Base-by-base conservation (phyloP, 306 rosid species). In the Cucurbita maxima region DNA sequence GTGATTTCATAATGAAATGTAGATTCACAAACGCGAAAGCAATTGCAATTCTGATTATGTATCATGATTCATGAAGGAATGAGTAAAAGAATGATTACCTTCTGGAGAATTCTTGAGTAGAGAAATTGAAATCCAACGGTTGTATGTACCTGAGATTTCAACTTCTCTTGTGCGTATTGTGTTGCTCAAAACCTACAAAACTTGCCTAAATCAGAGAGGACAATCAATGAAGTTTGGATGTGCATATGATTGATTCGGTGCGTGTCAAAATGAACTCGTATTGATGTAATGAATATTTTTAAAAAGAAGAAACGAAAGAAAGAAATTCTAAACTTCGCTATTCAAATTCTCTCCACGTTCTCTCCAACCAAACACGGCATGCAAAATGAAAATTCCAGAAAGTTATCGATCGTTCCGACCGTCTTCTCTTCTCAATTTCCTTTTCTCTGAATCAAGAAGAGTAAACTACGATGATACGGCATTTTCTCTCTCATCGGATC, bases 401-500 rank as follows among this genome's bases (percentile, higher is more conserved):
- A 82, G 16, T 45, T 15, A 48, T 41, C 48, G 15, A 84, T 64
- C 45, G 25, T 40, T 18, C 4, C 50, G 14, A 82, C 74, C 40
- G 25, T 62, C 48, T 38, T 14, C 30, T 62, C 19, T 8, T 62
- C 70, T 38, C 41, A 25, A 30, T 40, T 25, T 57, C 62, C 16
- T 59, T 34, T 59, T 36, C 50, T 25, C 40, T 56, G 18, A 64
- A 81, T 66, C 45, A 81, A 60, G 60, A 79, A 81, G 3, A 69
- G 25, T 10, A 71, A 37, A 56, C 34, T 50, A 56, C 19, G 38
- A 78, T 66, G 45, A 79, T 72, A 83, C 79, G 82, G 66, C 82
- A 59, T 77, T 72, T 75, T 84, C 84, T 62, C 75, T 71, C 56
- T 83, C 87, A 8, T 47, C 73, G 71, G 84, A 82, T 64, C 90